Conservation (phyloP, 2,329 filamentous ascomycete species). For the Paecilomyces variotii region DNA sequence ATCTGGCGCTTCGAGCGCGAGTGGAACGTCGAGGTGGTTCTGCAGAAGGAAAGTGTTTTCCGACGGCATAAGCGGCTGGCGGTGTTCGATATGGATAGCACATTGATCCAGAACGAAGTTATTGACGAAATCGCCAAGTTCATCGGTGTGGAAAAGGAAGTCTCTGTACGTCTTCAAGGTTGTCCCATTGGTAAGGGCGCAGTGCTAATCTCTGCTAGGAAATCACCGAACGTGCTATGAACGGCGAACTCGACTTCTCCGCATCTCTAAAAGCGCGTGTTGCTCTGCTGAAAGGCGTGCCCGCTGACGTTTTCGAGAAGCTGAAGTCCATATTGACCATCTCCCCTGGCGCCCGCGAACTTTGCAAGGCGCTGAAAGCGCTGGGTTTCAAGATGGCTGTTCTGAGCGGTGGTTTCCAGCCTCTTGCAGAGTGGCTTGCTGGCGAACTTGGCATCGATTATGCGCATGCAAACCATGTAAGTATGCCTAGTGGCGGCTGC, state of each 20-base stretch:
- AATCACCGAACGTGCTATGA: slow-evolving; percentile 91
- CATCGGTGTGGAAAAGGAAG: slow-evolving; percentile 71
- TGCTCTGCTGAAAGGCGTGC: slow-evolving; percentile 70
- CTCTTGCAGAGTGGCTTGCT: slow-evolving; percentile 80
- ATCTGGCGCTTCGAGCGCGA: slow-evolving; percentile 79
- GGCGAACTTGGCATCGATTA: slow-evolving; percentile 75
- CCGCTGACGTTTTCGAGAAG: slow-evolving; percentile 68
- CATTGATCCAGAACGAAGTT: slow-evolving; percentile 92
- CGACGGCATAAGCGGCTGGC: slow-evolving; percentile 75
- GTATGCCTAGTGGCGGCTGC: slow-evolving; percentile 6
- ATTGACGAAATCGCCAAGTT: slow-evolving; percentile 89
- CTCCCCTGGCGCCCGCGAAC: slow-evolving; percentile 68
- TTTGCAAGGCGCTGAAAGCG: slow-evolving; percentile 65
- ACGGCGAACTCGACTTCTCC: slow-evolving; percentile 89
- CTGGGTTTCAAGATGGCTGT: slow-evolving; percentile 85
- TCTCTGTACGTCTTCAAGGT: slow-evolving; percentile 46
- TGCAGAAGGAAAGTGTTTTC: slow-evolving; percentile 67
- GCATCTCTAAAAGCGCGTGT: slow-evolving; percentile 74
- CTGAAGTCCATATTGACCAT: slow-evolving; percentile 69
- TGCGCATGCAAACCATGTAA: slow-evolving; percentile 75
- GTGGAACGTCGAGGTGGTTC: slow-evolving; percentile 78
- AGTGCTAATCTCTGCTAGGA: slow-evolving; percentile 32
- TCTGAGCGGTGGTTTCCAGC: slow-evolving; percentile 84
- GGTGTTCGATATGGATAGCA: slow-evolving; percentile 98
- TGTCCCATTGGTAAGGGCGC: neutral